These are phyloP conservation scores for Dactylella cylindrospora DNA, from an alignment of 2,329 filamentous ascomycete species.

Conservation along the genomic window DNA sequence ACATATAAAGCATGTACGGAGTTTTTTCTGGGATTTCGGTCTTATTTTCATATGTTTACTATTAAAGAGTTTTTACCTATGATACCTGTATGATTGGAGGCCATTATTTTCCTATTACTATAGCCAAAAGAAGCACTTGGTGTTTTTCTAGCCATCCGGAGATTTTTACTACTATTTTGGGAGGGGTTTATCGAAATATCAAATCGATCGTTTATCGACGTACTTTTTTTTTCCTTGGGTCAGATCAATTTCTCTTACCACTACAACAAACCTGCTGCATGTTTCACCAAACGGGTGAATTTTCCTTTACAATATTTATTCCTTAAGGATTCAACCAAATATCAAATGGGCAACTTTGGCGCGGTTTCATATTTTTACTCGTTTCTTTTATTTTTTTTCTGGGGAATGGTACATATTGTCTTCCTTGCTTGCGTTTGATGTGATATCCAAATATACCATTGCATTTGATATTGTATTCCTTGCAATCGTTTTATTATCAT, in stretches of 20 bases:
- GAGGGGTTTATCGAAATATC: constrained; percentile 24
- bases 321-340: too few relatives aligned
- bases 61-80: constrained; percentile 33
- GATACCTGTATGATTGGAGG: constrained; percentile 45
- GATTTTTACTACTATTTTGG: constrained; percentile 3
- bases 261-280: constrained; percentile 18
- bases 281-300: constrained; percentile 16
- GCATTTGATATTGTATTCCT: constrained; percentile 14
- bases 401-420: constrained; percentile 42
- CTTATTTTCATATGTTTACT: constrained; percentile 25
- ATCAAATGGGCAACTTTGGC: constrained; percentile 27
- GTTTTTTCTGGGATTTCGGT: constrained; percentile 30
- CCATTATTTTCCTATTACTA: constrained; percentile 23
- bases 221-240: constrained; percentile 16
- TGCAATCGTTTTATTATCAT: constrained; percentile 14
- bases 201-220: constrained; percentile 43
- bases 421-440: not conserved
- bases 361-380: constrained; percentile 28
- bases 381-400: too few relatives aligned
- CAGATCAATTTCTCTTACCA: too few relatives aligned
- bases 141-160: constrained; percentile 10
- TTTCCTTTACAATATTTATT: too few relatives aligned
- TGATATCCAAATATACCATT: constrained; percentile 42
- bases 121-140: constrained; percentile 36
- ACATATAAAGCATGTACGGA: constrained; percentile 46